A percentile compares a stretch with the other conserved stretches of the same genome.
Conservation (phyloP, 805 yeast genomes). For the Lipomyces kockii region DNA sequence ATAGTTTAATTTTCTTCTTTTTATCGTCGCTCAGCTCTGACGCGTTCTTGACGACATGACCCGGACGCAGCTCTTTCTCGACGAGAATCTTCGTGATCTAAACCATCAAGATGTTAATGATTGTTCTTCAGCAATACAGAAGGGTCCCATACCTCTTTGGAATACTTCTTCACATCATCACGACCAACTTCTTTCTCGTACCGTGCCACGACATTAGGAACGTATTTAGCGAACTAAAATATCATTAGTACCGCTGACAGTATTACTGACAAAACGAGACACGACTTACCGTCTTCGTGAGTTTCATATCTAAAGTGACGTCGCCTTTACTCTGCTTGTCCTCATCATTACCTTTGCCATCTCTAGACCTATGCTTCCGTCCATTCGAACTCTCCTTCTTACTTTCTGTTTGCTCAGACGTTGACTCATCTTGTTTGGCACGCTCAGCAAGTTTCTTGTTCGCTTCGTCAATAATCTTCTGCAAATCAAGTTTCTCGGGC, state of each 20-base stretch:
- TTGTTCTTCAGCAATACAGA: background rate
- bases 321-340: slow-evolving; percentile 11
- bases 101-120: background rate
- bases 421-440: slow-evolving; percentile 45
- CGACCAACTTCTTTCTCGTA: slow-evolving; percentile 65
- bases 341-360: background rate
- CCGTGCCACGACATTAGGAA: slow-evolving; percentile 77
- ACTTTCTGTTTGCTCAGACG: slow-evolving; percentile 12
- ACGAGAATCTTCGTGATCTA: slow-evolving; percentile 65
- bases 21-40: slow-evolving; percentile 65
- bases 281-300: slow-evolving; percentile 25
- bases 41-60: slow-evolving; percentile 49
- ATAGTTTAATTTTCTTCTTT: slow-evolving; percentile 68
- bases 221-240: slow-evolving; percentile 64
- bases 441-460: slow-evolving; percentile 43
- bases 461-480: slow-evolving; percentile 51
- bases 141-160: slow-evolving; percentile 57
- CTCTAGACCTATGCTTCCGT: slow-evolving; percentile 15
- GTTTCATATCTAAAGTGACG: slow-evolving; percentile 13
- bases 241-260: slow-evolving; percentile 21
- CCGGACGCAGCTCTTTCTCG: slow-evolving; percentile 64
- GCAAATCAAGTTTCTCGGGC: slow-evolving; percentile 41
- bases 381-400: slow-evolving; percentile 10
- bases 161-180: slow-evolving; percentile 74
- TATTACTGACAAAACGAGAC: too few relatives aligned